phyloP scores from a whole-genome alignment of 2,329 filamentous ascomycete genomes.

The Boeremia lycopersici region DNA sequence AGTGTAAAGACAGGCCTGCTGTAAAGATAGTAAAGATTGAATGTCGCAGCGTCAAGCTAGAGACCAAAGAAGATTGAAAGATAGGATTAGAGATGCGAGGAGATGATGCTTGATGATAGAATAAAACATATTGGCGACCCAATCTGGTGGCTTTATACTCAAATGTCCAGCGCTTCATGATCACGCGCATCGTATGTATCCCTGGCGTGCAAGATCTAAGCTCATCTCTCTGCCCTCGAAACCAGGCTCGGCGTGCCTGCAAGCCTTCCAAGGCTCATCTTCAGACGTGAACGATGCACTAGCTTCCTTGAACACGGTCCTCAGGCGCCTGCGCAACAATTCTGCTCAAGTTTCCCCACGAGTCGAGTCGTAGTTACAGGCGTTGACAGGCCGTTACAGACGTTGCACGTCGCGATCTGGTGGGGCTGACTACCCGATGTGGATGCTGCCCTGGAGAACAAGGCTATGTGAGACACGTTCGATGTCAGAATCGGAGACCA shows the following conservation, averaged over 20 bases:
- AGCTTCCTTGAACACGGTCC: conserved; percentile 16
- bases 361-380: conserved; percentile 13
- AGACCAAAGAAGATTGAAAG: conserved; percentile 14
- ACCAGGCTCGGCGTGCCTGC: conserved; percentile 2
- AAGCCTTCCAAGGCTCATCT: conserved; percentile 8
- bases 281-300: conserved; percentile 18
- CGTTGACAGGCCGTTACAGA: conserved; percentile 16
- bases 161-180: not conserved
- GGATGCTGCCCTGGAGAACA: conserved; percentile 7
- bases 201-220: not conserved
- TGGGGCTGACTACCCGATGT: conserved; percentile 11
- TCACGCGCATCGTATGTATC: not conserved
- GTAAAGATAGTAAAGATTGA: conserved; percentile 17
- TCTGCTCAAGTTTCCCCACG: conserved; percentile 17
- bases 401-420: conserved; percentile 21
- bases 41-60: conserved; percentile 40
- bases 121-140: conserved; percentile 16
- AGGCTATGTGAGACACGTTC: conserved; percentile 29
- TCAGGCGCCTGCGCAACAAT: conserved; percentile 8
- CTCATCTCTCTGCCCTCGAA: conserved; percentile 4
- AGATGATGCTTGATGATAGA: conserved; percentile 25
- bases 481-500: conserved; percentile 24
- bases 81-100: conserved; percentile 4
- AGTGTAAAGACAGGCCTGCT: conserved; percentile 34
- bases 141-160: conserved; percentile 14